A percentile compares a stretch with the other conserved stretches of the same genome.
Evolutionary conservation across 108 stramenopile genomes (phyloP).

Genomic region (Phaeodactylum tricornutum): DNA sequence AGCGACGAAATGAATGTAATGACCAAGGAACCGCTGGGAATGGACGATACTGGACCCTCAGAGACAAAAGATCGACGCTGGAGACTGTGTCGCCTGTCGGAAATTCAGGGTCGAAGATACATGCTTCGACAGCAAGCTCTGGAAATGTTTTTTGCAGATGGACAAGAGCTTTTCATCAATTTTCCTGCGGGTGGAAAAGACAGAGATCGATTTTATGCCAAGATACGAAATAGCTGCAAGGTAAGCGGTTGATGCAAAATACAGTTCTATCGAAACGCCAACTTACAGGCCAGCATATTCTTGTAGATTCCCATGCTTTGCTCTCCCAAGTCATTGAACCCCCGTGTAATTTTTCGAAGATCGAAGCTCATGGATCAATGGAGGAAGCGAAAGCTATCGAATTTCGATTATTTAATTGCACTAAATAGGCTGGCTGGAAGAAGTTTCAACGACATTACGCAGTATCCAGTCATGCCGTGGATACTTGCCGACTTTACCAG

Average conservation of each 20-base stretch:
- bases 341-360: slow-evolving; percentile 59
- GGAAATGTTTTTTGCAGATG: slow-evolving; percentile 87
- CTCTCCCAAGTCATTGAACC: slow-evolving; percentile 66
- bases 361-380: slow-evolving; percentile 66
- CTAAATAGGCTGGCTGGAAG: slow-evolving; percentile 91
- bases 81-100: slow-evolving; percentile 57
- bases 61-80: slow-evolving; percentile 32
- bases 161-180: slow-evolving; percentile 77
- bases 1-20: slow-evolving; percentile 52
- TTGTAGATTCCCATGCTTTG: slow-evolving; percentile 62
- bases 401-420: slow-evolving; percentile 69
- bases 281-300: neutral
- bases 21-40: slow-evolving; percentile 39
- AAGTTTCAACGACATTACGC: slow-evolving; percentile 88
- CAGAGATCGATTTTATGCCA: slow-evolving; percentile 69
- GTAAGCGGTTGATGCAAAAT: slow-evolving; percentile 17
- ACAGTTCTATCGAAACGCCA: neutral
- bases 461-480: slow-evolving; percentile 98
- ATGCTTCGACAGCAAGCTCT: slow-evolving; percentile 83
- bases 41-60: slow-evolving; percentile 2
- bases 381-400: slow-evolving; percentile 68
- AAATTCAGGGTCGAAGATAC: slow-evolving; percentile 85
- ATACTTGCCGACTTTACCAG: slow-evolving; percentile 80
- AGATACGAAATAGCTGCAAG: slow-evolving; percentile 67
- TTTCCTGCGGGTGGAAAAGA: slow-evolving; percentile 65